phyloP scores from a whole-genome alignment of 768 basidiomycete species.

The Russula dissimulans region DNA sequence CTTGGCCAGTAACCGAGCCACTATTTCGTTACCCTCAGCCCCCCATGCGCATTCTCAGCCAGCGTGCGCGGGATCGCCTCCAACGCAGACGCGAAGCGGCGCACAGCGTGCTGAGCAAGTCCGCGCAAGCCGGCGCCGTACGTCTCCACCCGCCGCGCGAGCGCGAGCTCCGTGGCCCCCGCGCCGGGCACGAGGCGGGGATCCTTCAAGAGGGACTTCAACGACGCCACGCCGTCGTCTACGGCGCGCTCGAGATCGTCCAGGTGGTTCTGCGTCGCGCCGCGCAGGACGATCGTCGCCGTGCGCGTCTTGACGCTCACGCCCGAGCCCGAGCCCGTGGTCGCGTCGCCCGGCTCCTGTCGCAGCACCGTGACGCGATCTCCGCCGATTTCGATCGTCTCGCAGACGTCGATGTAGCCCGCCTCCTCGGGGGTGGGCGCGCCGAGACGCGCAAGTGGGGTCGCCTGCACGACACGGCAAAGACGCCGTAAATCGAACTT shows the following conservation, averaged over 20 bases:
- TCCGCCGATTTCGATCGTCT: slow-evolving; percentile 93
- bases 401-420: slow-evolving; percentile 87
- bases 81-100: slow-evolving; percentile 78
- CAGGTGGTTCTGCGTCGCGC: slow-evolving; percentile 87
- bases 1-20: slow-evolving; percentile 83
- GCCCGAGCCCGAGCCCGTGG: not conserved
- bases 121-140: slow-evolving; percentile 88
- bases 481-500: slow-evolving; percentile 95
- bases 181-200: slow-evolving; percentile 86
- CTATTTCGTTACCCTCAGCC: slow-evolving; percentile 86
- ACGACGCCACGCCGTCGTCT: slow-evolving; percentile 94
- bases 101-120: slow-evolving; percentile 87
- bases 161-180: slow-evolving; percentile 88
- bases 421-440: slow-evolving; percentile 96
- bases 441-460: slow-evolving; percentile 90
- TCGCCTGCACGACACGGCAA: slow-evolving; percentile 92
- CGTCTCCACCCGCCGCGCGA: slow-evolving; percentile 73
- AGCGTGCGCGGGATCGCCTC: slow-evolving; percentile 90
- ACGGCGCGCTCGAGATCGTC: slow-evolving; percentile 96
- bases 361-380: slow-evolving; percentile 96
- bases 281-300: slow-evolving; percentile 90
- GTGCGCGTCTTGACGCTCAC: slow-evolving; percentile 71
- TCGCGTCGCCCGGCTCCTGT: slow-evolving; percentile 40
- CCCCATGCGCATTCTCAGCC: slow-evolving; percentile 90
- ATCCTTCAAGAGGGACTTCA: slow-evolving; percentile 89